Base-by-base conservation (phyloP, 345 rosid species). In the Linum lewisii region DNA sequence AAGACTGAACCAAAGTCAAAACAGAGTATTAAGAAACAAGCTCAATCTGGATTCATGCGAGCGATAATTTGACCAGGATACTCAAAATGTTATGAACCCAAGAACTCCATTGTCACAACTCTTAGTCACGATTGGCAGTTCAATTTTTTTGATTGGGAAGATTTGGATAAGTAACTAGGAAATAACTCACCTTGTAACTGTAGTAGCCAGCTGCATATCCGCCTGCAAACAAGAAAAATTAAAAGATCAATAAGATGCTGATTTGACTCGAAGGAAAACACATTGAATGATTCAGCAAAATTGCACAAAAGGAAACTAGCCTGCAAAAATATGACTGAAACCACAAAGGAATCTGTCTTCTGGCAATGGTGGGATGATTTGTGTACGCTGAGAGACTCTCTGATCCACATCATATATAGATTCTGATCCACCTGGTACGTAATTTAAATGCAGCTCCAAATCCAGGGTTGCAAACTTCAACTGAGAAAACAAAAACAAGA, bases 151-250 rank as follows among this genome's bases (percentile, higher is more conserved):
- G 6, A 49, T 19, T 14, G 19, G 8, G 22, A 18, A 52, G 24
- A 21, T 15, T 21, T 21, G 13, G 24, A 3, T n/a, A 42, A 24
- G 11, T 16, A 21, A 24, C 25, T 8, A 25, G 55, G 24, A 18
- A 25, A 53, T 19, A 21, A 42, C 24, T 15, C 76, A 90, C 97
- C 97, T 90, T 90, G 78, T 90, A 90, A 66, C 97, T 87, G 73
- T 92, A 92, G 71, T 92, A 92, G 65, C 98, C 96, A 65, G 97
- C 96, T 61, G 97, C 94, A 70, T 87, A 90, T 65, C 91, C 94
- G 44, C 96, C 97, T 87, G 68, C 24, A 37, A 63, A 60, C 54
- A 62, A 64, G 56, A 68, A 67, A 64, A 67, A 32, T 1, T 7
- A 24, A 24, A 24, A 11, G 15, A 52, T 58, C n/a, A 11, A 57